Evolutionary conservation across 352 stramenopile species (phyloP), one percentile per base, ranked within the genome.

Genomic region (Globisporangium camurandrum): DNA sequence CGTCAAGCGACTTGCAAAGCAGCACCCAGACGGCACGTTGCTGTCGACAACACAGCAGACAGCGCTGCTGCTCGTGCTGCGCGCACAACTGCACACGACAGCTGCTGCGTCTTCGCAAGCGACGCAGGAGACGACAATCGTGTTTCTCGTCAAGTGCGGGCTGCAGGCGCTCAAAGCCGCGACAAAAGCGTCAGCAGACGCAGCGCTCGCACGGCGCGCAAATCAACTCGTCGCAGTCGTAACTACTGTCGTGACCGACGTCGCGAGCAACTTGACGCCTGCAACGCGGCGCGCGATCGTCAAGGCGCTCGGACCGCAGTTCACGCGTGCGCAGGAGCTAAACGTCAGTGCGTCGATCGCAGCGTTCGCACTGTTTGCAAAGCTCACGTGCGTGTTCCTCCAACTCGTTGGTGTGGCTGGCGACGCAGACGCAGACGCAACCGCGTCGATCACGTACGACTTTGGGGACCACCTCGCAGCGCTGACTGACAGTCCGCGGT

Each of bases 391-490:
- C 12, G 54, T 61, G 16, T 54, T 82, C 9, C 42, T 84, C 9
- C 57, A 61, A 43, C 43, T 77, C 2, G n/a, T n/a, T n/a, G 55
- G 56, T 24, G 51, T 42, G n/a, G 57, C 56, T 9, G 16, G 17
- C 30, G 3, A 49, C 27, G 14, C 33, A 36, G 5, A 27, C 54
- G 27, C 55, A 66, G 22, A 11, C 8, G 1, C 8, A 8, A 12
- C 9, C 8, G 30, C 30, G 30, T 34, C 27, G 20, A 30, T 11
- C 7, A 30, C 14, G n/a, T 77, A 66, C 45, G 57, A 75, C 31
- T 82, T 76, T 56, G 46, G 8, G 20, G 54, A 55, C 4, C 68
- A 80, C 37, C 61, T 82, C 22, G 33, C 60, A 4, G 61, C 26
- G 11, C 42, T 80, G 12, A 61, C 72, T 0, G 40, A 60, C 17